phyloP scores from a whole-genome alignment of 148 eudicot genomes.

The Rhododendron kiyosumense region DNA sequence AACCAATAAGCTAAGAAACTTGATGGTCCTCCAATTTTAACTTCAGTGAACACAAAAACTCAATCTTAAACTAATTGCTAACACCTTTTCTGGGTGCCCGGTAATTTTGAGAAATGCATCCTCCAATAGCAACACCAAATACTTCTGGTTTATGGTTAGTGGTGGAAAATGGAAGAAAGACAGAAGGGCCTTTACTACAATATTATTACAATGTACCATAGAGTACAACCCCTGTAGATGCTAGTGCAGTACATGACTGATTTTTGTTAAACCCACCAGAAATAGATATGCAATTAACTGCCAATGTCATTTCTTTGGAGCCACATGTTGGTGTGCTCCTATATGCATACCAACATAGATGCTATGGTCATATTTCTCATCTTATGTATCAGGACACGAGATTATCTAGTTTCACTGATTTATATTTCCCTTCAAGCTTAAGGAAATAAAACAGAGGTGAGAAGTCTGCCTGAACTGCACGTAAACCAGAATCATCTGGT shows the following conservation, averaged over 20 bases:
- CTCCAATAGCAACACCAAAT: not conserved
- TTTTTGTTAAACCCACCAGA: not conserved
- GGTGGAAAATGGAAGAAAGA: not conserved
- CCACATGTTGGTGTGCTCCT: not conserved
- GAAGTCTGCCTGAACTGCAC: constrained; percentile 64
- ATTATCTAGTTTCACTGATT: not conserved
- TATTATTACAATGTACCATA: not conserved
- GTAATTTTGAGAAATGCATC: not conserved
- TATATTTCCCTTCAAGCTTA: not conserved
- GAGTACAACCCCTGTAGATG: not conserved
- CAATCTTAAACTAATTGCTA: not conserved
- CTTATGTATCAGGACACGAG: not conserved
- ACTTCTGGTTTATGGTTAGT: not conserved
- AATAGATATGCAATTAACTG: not conserved
- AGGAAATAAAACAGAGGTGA: constrained; percentile 9
- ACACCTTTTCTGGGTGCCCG: not conserved
- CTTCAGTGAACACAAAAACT: not conserved
- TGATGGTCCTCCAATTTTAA: not conserved
- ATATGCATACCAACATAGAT: not conserved
- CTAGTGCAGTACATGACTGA: not conserved
- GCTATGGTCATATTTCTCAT: not conserved
- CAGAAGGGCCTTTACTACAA: not conserved
- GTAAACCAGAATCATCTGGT: constrained; percentile 65
- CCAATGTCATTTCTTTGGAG: not conserved
- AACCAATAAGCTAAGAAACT: not conserved